Conservation (phyloP, 2,329 filamentous ascomycete species). For the Alternaria burnsii region DNA sequence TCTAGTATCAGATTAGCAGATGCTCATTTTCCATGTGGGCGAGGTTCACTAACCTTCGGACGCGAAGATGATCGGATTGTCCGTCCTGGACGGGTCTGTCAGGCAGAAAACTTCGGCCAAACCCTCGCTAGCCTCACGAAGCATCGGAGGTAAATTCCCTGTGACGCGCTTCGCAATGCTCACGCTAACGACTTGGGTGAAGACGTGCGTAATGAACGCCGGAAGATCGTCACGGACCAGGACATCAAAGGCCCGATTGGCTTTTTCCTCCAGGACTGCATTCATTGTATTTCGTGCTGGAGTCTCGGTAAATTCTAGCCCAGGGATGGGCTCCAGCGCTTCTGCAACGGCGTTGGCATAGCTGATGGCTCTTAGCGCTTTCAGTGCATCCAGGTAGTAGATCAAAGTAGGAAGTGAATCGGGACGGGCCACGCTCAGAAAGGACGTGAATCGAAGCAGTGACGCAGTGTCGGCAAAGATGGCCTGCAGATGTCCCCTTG, state of each 20-base stretch:
- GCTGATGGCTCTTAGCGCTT: slow-evolving; percentile 73
- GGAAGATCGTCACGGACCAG: slow-evolving; percentile 74
- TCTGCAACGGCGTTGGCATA: slow-evolving; percentile 75
- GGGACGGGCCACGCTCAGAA: slow-evolving; percentile 67
- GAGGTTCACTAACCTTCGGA: slow-evolving; percentile 67
- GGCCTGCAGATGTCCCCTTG: slow-evolving; percentile 68
- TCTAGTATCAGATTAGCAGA: slow-evolving; percentile 57
- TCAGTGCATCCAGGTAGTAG: slow-evolving; percentile 76
- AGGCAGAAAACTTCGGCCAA: slow-evolving; percentile 80
- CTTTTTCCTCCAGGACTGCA: slow-evolving; percentile 67
- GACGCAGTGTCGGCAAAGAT: slow-evolving; percentile 72
- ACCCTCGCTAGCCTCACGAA: slow-evolving; percentile 75
- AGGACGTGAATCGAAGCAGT: slow-evolving; percentile 72
- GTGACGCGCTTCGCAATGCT: slow-evolving; percentile 74
- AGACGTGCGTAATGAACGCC: slow-evolving; percentile 74
- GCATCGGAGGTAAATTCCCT: slow-evolving; percentile 69
- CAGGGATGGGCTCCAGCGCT: slow-evolving; percentile 65
- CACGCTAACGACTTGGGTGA: slow-evolving; percentile 73
- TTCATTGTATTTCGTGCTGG: slow-evolving; percentile 65
- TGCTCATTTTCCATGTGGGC: background rate
- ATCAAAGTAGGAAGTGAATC: slow-evolving; percentile 71
- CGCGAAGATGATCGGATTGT: slow-evolving; percentile 80
- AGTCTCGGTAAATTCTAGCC: slow-evolving; percentile 64
- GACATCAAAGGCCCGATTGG: slow-evolving; percentile 69
- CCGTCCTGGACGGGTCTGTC: slow-evolving; percentile 74